phyloP scores from a whole-genome alignment of 2,329 filamentous ascomycete genomes.

The Atkinsonella texensis region DNA sequence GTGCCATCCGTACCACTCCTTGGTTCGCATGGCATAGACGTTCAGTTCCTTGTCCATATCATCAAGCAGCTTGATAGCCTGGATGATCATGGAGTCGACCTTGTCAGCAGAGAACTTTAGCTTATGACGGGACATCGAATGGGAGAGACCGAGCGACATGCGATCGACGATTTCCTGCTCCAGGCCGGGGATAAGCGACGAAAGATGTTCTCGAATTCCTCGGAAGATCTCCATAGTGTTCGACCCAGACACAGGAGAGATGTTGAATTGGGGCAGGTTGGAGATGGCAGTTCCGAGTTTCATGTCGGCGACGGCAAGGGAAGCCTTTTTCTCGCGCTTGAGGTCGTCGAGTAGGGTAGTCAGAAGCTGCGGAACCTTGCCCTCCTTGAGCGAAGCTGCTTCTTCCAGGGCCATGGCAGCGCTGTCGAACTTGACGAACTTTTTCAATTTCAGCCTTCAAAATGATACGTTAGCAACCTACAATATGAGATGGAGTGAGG shows the following conservation, averaged over 20 bases:
- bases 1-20: constrained; percentile 99
- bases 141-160: constrained; percentile 91
- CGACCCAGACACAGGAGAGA: constrained; percentile 61
- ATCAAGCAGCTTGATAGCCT: constrained; percentile 86
- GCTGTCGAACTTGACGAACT: constrained; percentile 95
- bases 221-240: constrained; percentile 71
- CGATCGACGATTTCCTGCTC: constrained; percentile 76
- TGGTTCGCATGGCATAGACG: constrained; percentile 96
- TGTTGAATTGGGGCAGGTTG: constrained; percentile 77
- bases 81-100: constrained; percentile 98
- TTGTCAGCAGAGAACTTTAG: constrained; percentile 98
- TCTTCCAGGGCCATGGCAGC: constrained; percentile 84
- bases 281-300: constrained; percentile 88
- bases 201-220: constrained; percentile 81
- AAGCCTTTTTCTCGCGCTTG: constrained; percentile 96
- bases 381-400: constrained; percentile 76
- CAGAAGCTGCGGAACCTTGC: constrained; percentile 86
- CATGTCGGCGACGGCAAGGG: constrained; percentile 83
- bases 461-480: neutral
- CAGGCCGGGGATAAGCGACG: constrained; percentile 82
- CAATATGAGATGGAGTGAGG: neutral
- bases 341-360: constrained; percentile 72
- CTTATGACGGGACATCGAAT: constrained; percentile 94
- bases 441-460: constrained; percentile 81
- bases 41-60: constrained; percentile 98